phyloP scores from a whole-genome alignment of 345 rosid genomes.

The Dimocarpus longan region DNA sequence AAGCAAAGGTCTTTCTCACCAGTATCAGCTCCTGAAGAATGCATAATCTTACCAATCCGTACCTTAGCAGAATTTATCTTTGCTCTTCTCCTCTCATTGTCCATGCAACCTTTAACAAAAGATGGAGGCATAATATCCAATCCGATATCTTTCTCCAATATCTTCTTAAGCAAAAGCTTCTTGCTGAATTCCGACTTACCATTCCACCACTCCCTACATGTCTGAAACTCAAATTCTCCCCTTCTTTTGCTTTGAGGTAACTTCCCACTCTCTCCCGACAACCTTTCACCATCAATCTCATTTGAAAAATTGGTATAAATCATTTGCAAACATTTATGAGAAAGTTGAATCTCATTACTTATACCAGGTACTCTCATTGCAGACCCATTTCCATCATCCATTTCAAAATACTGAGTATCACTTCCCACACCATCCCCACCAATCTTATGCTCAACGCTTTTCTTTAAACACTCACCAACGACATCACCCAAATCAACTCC shows the following conservation, averaged over 20 bases:
- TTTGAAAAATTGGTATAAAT: constrained; percentile 42
- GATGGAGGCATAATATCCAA: constrained; percentile 66
- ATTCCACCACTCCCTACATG: constrained; percentile 71
- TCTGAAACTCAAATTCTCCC: constrained; percentile 23
- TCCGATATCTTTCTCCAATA: constrained; percentile 79
- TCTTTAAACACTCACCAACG: constrained; percentile 52
- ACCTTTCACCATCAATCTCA: constrained; percentile 25
- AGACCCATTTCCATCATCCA: too few relatives aligned
- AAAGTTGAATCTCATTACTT: constrained; percentile 38
- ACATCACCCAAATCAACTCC: constrained; percentile 36
- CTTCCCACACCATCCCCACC: constrained; percentile 23
- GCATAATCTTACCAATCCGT: constrained; percentile 51
- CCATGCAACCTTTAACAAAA: constrained; percentile 52
- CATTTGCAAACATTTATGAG: constrained; percentile 51
- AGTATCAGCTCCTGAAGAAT: constrained; percentile 35
- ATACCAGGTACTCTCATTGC: constrained; percentile 1
- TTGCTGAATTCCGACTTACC: constrained; percentile 73
- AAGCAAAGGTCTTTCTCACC: constrained; percentile 75
- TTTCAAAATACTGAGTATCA: neutral
- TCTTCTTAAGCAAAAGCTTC: constrained; percentile 62
- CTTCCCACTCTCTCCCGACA: constrained; percentile 14
- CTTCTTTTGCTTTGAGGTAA: constrained; percentile 18
- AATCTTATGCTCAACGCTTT: constrained; percentile 32
- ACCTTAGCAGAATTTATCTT: constrained; percentile 70
- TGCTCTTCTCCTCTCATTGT: constrained; percentile 51